phyloP scores from a whole-genome alignment of 2,329 filamentous ascomycete species.

The Coleophoma crateriformis region DNA sequence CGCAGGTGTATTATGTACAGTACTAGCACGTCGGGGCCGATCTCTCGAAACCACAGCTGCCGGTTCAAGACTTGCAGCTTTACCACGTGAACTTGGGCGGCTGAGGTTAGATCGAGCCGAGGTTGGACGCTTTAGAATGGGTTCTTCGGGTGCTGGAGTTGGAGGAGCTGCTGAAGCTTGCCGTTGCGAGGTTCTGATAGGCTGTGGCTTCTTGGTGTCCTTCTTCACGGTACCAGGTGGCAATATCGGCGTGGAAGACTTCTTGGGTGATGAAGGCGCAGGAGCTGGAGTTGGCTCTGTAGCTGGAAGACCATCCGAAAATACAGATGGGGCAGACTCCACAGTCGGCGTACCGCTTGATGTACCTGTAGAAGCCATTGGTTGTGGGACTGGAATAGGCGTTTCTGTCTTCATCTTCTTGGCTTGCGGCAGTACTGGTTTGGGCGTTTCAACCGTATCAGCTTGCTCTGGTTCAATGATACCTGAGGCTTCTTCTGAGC shows the following conservation, averaged over 20 bases:
- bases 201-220: conserved; percentile 12
- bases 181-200: neutral
- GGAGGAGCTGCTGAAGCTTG: conserved; percentile 10
- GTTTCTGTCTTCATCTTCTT: conserved; percentile 55
- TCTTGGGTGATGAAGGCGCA: conserved; percentile 18
- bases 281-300: conserved; percentile 7
- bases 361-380: conserved; percentile 19
- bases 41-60: conserved; percentile 16
- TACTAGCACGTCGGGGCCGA: conserved; percentile 27
- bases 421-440: conserved; percentile 27
- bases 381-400: conserved; percentile 41
- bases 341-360: conserved; percentile 9
- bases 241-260: conserved; percentile 28
- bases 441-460: conserved; percentile 9
- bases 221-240: conserved; percentile 21
- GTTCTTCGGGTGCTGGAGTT: conserved; percentile 14
- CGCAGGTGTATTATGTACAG: conserved; percentile 33
- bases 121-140: conserved; percentile 21
- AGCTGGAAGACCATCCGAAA: conserved; percentile 10
- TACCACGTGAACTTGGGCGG: conserved; percentile 20
- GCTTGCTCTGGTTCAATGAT: conserved; percentile 14
- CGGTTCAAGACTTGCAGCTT: conserved; percentile 23
- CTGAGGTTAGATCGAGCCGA: conserved; percentile 8
- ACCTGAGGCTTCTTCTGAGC: conserved; percentile 9
- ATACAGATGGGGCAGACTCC: conserved; percentile 13